Evolutionary conservation across 306 rosid species (phyloP).

Genomic region (Arachis stenosperma): DNA sequence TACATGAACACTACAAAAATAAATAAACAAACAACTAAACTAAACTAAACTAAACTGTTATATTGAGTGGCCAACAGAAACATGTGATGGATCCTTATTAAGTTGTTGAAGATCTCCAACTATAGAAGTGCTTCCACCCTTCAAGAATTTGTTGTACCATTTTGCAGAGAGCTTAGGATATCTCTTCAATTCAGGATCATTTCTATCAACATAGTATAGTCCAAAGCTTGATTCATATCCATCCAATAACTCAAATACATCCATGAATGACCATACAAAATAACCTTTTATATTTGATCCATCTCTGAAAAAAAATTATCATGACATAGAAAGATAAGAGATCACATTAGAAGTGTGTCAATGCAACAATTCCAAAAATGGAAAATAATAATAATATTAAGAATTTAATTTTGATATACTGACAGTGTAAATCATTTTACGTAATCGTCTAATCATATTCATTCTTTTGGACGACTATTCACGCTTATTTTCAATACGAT

Average conservation of each 20-base stretch:
- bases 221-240: slow-evolving; percentile 42
- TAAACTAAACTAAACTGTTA: background rate
- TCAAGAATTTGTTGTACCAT: slow-evolving; percentile 45
- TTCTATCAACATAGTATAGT: background rate
- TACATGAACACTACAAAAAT: background rate
- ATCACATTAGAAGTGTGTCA: background rate
- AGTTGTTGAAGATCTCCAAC: slow-evolving; percentile 36
- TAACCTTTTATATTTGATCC: slow-evolving; percentile 41
- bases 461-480: no score
- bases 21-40: background rate
- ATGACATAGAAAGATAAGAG: background rate
- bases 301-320: slow-evolving; percentile 17
- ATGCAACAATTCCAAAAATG: background rate
- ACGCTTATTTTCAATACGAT: no score
- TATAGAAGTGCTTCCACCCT: slow-evolving; percentile 22
- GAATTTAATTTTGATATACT: no score
- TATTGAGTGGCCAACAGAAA: slow-evolving; percentile 13
- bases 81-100: slow-evolving; percentile 30
- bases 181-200: slow-evolving; percentile 40
- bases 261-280: slow-evolving; percentile 51
- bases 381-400: no score
- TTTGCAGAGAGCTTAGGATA: slow-evolving; percentile 52
- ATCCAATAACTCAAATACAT: slow-evolving; percentile 42
- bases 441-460: no score
- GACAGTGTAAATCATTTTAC: no score